These are phyloP conservation scores for Backusella psychrophila DNA, from an alignment of 192 early-diverging fungal genomes.

Conservation along the genomic window DNA sequence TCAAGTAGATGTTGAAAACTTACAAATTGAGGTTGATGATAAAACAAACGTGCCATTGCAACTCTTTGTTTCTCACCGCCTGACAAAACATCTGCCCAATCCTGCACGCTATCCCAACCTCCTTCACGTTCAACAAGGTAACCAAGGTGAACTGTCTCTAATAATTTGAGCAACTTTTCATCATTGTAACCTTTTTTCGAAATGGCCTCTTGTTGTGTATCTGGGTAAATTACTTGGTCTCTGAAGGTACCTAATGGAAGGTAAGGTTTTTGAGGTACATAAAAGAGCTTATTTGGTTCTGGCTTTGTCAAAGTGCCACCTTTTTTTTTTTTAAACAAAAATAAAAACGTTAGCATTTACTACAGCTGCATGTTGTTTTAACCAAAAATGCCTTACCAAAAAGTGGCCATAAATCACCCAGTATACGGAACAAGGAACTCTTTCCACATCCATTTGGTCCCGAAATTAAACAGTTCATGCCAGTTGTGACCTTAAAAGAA, in stretches of 20 bases:
- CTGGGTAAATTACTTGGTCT: conserved; percentile 85
- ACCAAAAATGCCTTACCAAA: conserved; percentile 40
- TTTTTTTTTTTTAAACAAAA: background rate
- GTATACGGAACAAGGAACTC: conserved; percentile 64
- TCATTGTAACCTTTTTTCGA: conserved; percentile 57
- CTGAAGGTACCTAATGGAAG: conserved; percentile 75
- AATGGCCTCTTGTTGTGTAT: conserved; percentile 63
- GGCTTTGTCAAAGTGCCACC: conserved; percentile 59
- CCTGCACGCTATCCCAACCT: conserved; percentile 69
- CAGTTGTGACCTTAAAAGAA: conserved; percentile 64
- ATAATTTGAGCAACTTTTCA: conserved; percentile 57
- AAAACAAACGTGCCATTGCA: conserved; percentile 82
- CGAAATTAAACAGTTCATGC: conserved; percentile 74
- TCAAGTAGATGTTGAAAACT: conserved; percentile 1
- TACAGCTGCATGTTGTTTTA: background rate
- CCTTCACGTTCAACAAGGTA: conserved; percentile 69
- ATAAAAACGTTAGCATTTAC: background rate
- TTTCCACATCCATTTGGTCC: conserved; percentile 65
- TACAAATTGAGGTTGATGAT: conserved; percentile 80
- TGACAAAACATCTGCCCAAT: conserved; percentile 77
- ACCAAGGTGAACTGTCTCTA: conserved; percentile 66
- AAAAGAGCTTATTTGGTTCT: conserved; percentile 67
- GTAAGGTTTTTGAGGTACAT: conserved; percentile 89
- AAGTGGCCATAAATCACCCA: conserved; percentile 63
- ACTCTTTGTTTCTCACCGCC: conserved; percentile 80